Percentiles rank a stretch among this genome's conserved stretches.
phyloP scores from a whole-genome alignment of 1,284 basidiomycete genomes.

The Cystobasidium sp. region DNA sequence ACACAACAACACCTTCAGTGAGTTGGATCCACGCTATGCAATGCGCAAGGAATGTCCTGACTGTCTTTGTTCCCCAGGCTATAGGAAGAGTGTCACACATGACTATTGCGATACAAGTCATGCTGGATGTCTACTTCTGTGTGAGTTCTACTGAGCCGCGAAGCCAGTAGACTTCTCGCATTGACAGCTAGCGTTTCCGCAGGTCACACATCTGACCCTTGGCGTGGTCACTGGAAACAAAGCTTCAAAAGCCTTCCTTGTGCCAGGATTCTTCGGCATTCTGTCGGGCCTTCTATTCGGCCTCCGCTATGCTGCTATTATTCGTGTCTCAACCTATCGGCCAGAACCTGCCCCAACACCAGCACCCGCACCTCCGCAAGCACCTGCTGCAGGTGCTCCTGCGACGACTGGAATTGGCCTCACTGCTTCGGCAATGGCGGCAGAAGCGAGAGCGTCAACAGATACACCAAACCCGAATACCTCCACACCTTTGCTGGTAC shows the following conservation, averaged over 20 bases:
- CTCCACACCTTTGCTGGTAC: slow-evolving; percentile 18
- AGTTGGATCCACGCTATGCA: background rate
- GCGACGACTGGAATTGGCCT: slow-evolving; percentile 10
- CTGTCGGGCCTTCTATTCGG: slow-evolving; percentile 53
- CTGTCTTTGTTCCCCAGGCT: slow-evolving; percentile 24
- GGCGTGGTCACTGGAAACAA: slow-evolving; percentile 50
- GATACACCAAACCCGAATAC: slow-evolving; percentile 28
- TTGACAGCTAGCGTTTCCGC: background rate
- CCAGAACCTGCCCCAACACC: slow-evolving; percentile 27
- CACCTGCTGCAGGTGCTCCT: slow-evolving; percentile 31
- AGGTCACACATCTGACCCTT: slow-evolving; percentile 49
- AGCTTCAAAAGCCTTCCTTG: slow-evolving; percentile 50
- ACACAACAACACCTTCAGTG: slow-evolving; percentile 51
- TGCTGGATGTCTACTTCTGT: slow-evolving; percentile 54
- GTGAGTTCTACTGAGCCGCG: slow-evolving; percentile 30
- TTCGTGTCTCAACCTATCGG: slow-evolving; percentile 48
- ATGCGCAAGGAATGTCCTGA: background rate
- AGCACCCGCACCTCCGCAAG: slow-evolving; percentile 23
- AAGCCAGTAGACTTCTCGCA: background rate
- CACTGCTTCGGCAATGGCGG: slow-evolving; percentile 2
- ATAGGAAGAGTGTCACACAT: slow-evolving; percentile 51
- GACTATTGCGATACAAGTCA: slow-evolving; percentile 52
- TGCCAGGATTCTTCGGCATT: slow-evolving; percentile 52
- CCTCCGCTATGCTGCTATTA: slow-evolving; percentile 51
- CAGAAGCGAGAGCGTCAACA: slow-evolving; percentile 2